Evolutionary conservation across 345 rosid species (phyloP), one percentile per base, ranked within the genome.

Genomic region (Bretschneidera sinensis): DNA sequence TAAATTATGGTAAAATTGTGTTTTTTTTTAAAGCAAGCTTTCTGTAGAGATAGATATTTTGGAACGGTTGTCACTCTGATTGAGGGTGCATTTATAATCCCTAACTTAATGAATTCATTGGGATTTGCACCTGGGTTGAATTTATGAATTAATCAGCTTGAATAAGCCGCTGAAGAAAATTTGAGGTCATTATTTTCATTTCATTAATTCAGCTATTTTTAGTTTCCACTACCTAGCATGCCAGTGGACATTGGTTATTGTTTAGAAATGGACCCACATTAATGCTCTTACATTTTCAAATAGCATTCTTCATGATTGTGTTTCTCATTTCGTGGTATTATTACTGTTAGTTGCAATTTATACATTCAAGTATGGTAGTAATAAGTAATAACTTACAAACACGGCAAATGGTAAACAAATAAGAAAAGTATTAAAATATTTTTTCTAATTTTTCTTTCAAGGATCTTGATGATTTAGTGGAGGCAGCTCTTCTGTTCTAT

Each of bases 391-490:
- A 21, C 2, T 17, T 21, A 51, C 24, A 51, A 2, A n/a, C n/a
- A n/a, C n/a, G 24, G 11, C 25, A 51, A 17, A 51, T 52, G 8
- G 50, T 34, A 49, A 9, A 33, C 19, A 24, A 33, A 54, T 52
- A 15, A n/a, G n/a, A n/a, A n/a, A 60, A 8, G 54, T 23, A 45
- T 17, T 54, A 20, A 54, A 57, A 19, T 47, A 13, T 17, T 66
- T 66, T 55, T 43, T 23, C 13, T 52, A 57, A n/a, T n/a, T 51
- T 49, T 20, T 52, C 43, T 48, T 59, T 49, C 21, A 73, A 92
- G 98, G 97, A 89, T 76, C 92, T 89, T 54, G 97, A 85, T 71
- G 77, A 92, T 77, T 70, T 89, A 67, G 88, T 89, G 56, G 89
- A 78, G 72, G 98, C 97, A 68, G 91, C 97, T 76, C 79, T 92